phyloP scores from a whole-genome alignment of 495 filamentous ascomycete genomes.

The Daldinia caldariorum region DNA sequence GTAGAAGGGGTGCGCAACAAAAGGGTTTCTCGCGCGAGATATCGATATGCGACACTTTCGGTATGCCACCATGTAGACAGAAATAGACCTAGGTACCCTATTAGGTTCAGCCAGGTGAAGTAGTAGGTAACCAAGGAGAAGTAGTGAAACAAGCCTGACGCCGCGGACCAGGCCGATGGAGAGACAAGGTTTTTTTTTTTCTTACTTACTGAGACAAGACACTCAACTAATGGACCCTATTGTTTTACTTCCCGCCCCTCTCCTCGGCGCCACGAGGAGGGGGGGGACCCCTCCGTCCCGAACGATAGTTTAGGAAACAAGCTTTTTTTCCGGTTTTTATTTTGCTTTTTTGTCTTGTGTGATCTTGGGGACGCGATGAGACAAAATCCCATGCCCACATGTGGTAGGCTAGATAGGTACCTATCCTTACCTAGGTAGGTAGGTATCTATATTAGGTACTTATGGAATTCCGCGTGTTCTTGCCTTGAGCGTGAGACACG shows the following conservation, averaged over 20 bases:
- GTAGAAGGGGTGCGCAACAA: neutral
- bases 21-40: neutral
- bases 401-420: no score
- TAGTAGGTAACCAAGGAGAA: no score
- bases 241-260: neutral
- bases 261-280: constrained; percentile 4
- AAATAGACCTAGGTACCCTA: no score
- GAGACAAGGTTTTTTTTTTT: neutral
- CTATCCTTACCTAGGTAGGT: no score
- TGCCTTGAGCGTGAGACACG: neutral
- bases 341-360: neutral
- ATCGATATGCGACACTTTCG: neutral
- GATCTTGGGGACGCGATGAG: no score
- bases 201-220: neutral
- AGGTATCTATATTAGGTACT: no score
- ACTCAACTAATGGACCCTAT: neutral
- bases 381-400: no score
- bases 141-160: neutral
- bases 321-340: no score
- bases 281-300: neutral
- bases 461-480: constrained; percentile 2
- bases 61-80: no score
- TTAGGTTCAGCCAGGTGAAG: no score
- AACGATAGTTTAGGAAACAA: neutral
- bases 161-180: constrained; percentile 1